Evolutionary conservation across 495 filamentous ascomycete genomes (phyloP).

Genomic region (Xylaria flabelliformis): DNA sequence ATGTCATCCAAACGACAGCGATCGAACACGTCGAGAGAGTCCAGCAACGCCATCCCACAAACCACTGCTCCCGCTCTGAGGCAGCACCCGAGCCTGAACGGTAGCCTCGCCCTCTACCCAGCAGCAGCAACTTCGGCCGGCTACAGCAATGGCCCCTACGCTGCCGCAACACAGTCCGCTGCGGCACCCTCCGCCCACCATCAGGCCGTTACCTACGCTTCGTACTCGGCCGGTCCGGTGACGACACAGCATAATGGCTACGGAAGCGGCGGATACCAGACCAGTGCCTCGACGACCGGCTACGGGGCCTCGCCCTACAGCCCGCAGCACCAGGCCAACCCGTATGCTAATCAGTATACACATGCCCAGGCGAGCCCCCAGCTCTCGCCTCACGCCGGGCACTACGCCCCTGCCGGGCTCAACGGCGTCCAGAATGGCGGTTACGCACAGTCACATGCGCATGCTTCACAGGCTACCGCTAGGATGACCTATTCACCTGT

Average conservation of each 20-base stretch:
- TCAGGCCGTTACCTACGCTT: constrained; percentile 33
- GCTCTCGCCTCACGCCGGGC: constrained; percentile 34
- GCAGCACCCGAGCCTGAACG: constrained; percentile 28
- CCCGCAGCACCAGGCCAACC: constrained; percentile 37
- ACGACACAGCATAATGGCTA: constrained; percentile 38
- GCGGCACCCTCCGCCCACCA: constrained; percentile 33
- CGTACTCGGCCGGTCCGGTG: constrained; percentile 39
- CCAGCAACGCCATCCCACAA: constrained; percentile 35
- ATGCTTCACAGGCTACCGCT: constrained; percentile 33
- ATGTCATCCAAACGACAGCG: constrained; percentile 45
- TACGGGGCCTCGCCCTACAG: constrained; percentile 39
- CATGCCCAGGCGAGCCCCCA: constrained; percentile 38
- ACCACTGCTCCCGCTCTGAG: constrained; percentile 24
- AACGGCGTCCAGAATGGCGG: constrained; percentile 35
- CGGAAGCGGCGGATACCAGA: constrained; percentile 35
- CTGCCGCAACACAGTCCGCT: constrained; percentile 31
- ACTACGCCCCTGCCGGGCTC: constrained; percentile 32
- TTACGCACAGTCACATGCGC: constrained; percentile 36
- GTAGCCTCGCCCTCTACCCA: constrained; percentile 30
- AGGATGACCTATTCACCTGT: constrained; percentile 38
- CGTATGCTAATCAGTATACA: constrained; percentile 38
- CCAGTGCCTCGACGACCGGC: constrained; percentile 28
- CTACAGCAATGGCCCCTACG: constrained; percentile 42
- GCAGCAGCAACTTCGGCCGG: constrained; percentile 29
- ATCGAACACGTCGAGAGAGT: constrained; percentile 46